phyloP scores from a whole-genome alignment of 257 asterid genomes.

The Primulina tabacum region DNA sequence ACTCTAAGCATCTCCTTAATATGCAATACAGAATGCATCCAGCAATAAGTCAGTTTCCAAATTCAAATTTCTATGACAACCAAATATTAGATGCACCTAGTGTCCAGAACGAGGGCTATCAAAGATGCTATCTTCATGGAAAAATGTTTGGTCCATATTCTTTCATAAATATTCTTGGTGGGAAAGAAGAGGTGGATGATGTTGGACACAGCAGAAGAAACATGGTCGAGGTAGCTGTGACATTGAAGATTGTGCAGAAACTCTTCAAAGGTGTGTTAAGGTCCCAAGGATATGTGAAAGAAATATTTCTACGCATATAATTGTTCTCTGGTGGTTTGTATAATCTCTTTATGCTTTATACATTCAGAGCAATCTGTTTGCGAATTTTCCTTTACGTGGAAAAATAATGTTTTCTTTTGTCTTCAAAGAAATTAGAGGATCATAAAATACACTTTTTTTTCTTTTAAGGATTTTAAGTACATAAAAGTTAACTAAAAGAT shows the following conservation, averaged over 20 bases:
- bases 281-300: background rate
- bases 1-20: constrained; percentile 46
- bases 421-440: background rate
- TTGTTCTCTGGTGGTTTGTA: background rate
- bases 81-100: constrained; percentile 44
- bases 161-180: constrained; percentile 45
- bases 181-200: constrained; percentile 50
- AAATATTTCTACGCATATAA: background rate
- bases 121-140: constrained; percentile 36
- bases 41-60: constrained; percentile 49
- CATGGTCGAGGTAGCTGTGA: constrained; percentile 63
- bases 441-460: background rate
- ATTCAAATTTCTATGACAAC: constrained; percentile 37
- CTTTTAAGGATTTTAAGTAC: background rate
- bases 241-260: constrained; percentile 43
- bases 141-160: constrained; percentile 63
- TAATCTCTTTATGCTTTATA: background rate
- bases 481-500: background rate
- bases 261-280: constrained; percentile 44
- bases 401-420: background rate
- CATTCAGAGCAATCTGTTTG: background rate
- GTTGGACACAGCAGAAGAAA: constrained; percentile 50
- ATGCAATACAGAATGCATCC: constrained; percentile 69
- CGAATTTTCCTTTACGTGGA: background rate
- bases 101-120: constrained; percentile 33